Conservation (phyloP, 306 rosid genomes). For the Castanea crenata region DNA sequence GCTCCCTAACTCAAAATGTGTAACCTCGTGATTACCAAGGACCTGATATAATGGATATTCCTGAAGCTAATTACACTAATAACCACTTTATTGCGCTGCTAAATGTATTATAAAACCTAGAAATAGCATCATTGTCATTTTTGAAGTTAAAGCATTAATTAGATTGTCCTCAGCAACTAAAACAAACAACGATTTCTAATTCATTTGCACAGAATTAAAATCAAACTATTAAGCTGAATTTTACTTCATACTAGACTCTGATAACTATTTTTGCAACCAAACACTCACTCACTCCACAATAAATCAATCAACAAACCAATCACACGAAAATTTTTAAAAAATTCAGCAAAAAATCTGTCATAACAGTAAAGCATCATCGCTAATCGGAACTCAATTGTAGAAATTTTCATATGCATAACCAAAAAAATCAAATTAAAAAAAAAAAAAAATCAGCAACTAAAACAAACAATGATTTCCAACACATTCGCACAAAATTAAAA, state of each 20-base stretch:
- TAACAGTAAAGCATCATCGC: not conserved
- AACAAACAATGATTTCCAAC: not conserved
- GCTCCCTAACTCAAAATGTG: not conserved
- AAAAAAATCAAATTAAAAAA: not conserved
- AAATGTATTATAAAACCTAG: not conserved
- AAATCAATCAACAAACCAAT: slow-evolving; percentile 13
- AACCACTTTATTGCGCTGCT: not conserved
- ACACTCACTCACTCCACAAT: not conserved
- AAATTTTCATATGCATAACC: not conserved
- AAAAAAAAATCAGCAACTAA: not conserved
- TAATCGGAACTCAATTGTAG: not conserved
- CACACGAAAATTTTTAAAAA: not conserved
- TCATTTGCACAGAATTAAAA: not conserved
- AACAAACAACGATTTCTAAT: not conserved
- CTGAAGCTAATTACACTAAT: not conserved
- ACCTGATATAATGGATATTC: not conserved
- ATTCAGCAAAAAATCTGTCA: slow-evolving; percentile 2
- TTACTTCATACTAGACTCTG: not conserved
- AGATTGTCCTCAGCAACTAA: not conserved
- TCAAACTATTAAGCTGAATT: not conserved
- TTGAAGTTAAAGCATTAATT: not conserved
- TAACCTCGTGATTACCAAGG: not conserved
- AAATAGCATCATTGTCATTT: not conserved
- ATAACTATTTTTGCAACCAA: slow-evolving; percentile 1
- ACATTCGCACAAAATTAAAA: not conserved